Evolutionary conservation across 2,329 filamentous ascomycete species (phyloP), one percentile per base, ranked within the genome.

Genomic region (Xenosphaeropsis pyriputrescens): DNA sequence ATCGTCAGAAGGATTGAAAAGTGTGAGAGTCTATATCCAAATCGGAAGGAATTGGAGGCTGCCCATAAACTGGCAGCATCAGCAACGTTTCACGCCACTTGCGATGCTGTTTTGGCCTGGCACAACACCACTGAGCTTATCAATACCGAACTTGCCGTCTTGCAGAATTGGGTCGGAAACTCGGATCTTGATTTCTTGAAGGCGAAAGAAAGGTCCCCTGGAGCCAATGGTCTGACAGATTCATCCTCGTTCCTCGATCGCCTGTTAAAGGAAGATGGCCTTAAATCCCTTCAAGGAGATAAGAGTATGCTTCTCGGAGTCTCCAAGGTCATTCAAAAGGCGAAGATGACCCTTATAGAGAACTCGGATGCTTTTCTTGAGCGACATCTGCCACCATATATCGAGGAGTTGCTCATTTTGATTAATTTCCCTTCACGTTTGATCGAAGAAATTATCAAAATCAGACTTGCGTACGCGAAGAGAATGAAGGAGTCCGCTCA

Each of bases 101-200:
- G 82, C 51, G 83, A 93, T 54, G 81, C 89, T 35, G 80, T 98
- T 46, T 76, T 94, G 43, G 79, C 89, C 3, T 98, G 91, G 91
- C 81, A 94, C 65, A 98, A 96, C 59, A 95, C 88, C 37, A 95
- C 88, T 22, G 79, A 89, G 54, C 76, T 94, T 53, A 96, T 98
- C 67, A 94, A 93, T 57, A 94, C 85, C 2, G 85, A 98, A 57
- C 72, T 98, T 41, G 77, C 78, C 12, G 88, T 96, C 45, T 60
- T 98, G 45, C 88, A 91, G 57, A 86, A 81, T 45, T 98, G 91
- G 91, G 91, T 98, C 18, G 91, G 91, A 39, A 98, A 98, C 53
- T 78, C 88, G 29, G 88, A 94, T 53, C 71, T 98, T 30, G 86
- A 96, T 58, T 98, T 96, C 54, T 76, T 76, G 36, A 81, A 82